Evolutionary conservation across 2,329 filamentous ascomycete genomes (phyloP).

Genomic region (Sporothrix brasiliensis): DNA sequence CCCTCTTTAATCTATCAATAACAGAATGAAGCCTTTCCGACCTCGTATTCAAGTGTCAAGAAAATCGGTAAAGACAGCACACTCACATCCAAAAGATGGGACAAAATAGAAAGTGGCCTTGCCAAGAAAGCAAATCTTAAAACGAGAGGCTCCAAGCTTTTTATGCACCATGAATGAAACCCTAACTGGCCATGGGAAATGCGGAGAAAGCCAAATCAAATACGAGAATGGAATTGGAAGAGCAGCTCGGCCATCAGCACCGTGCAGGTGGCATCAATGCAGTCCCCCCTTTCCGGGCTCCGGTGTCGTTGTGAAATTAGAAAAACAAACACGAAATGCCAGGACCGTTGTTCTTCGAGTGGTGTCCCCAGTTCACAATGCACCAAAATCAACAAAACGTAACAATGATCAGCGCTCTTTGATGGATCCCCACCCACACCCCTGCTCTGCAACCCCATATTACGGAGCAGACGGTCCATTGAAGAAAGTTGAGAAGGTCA

Average conservation of each 20-base stretch:
- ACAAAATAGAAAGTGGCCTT: neutral
- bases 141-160: neutral
- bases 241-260: neutral
- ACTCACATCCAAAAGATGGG: neutral
- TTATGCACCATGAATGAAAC: too few species aligned
- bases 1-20: neutral
- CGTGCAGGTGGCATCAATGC: conserved; percentile 3
- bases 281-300: neutral
- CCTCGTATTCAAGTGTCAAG: neutral
- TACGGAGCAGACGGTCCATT: conserved; percentile 14
- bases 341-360: neutral
- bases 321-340: neutral
- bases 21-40: conserved; percentile 2
- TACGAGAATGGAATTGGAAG: neutral
- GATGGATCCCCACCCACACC: neutral
- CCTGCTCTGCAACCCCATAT: conserved; percentile 5
- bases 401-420: conserved; percentile 6
- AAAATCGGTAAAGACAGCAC: neutral
- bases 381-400: neutral
- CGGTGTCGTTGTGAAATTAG: conserved; percentile 1
- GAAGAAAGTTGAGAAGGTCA: neutral
- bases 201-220: conserved; percentile 1
- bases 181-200: neutral
- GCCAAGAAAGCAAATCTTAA: conserved; percentile 26
- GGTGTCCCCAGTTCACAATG: neutral